These are phyloP conservation scores for Epichloe elymi DNA, from an alignment of 2,329 filamentous ascomycete genomes.

Conservation along the genomic window DNA sequence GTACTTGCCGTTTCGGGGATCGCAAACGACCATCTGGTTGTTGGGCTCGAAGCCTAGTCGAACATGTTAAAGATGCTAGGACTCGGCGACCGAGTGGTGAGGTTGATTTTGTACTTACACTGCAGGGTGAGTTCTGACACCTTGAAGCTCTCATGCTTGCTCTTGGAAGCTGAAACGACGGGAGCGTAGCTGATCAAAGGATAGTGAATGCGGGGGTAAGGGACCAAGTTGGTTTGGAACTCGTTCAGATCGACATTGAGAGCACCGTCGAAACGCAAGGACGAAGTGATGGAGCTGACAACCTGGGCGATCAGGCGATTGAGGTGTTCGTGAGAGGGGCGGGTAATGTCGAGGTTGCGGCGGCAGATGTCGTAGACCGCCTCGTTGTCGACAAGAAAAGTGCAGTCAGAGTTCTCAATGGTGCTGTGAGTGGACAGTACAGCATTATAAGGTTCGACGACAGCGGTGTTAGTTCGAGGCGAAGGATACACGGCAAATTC, in stretches of 20 bases:
- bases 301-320: conserved; percentile 64
- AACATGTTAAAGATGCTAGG: conserved; percentile 13
- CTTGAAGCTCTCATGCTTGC: conserved; percentile 79
- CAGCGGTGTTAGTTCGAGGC: conserved; percentile 54
- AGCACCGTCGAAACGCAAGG: conserved; percentile 57
- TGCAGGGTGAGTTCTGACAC: conserved; percentile 64
- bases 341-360: conserved; percentile 56
- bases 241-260: conserved; percentile 65
- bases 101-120: conserved; percentile 34
- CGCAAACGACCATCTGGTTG: conserved; percentile 69
- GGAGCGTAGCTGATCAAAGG: conserved; percentile 61
- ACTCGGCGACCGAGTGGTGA: not conserved
- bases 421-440: conserved; percentile 63
- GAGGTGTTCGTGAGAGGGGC: conserved; percentile 56
- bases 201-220: conserved; percentile 63
- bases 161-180: conserved; percentile 60
- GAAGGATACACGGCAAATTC: conserved; percentile 62
- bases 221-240: conserved; percentile 66
- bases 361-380: conserved; percentile 65
- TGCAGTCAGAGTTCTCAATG: conserved; percentile 66
- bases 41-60: conserved; percentile 56
- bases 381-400: conserved; percentile 65
- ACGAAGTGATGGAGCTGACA: conserved; percentile 62
- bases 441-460: conserved; percentile 64
- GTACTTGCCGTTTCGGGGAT: conserved; percentile 63